Evolutionary conservation across 257 asterid species (phyloP).

Genomic region (Gardenia jasminoides): DNA sequence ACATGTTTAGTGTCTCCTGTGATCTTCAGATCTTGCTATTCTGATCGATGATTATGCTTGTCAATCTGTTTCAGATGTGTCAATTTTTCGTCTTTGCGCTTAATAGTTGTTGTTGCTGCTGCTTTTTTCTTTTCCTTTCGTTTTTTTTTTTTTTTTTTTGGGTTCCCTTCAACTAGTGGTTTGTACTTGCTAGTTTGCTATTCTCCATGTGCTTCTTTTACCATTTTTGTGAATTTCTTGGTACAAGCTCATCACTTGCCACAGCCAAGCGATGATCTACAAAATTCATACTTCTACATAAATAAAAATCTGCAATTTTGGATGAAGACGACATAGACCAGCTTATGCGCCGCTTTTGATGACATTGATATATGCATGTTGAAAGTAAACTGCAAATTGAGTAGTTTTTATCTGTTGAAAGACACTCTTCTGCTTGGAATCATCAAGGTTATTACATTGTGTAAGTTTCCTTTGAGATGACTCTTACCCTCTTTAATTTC

Average conservation of each 20-base stretch:
- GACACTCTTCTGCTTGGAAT: conserved; percentile 2
- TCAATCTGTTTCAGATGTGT: not conserved
- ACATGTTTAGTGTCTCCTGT: not conserved
- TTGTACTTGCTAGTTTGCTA: not conserved
- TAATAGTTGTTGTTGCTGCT: not conserved
- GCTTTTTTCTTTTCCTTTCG: no score
- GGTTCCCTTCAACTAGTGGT: not conserved
- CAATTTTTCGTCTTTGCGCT: not conserved
- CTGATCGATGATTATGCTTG: not conserved
- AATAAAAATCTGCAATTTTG: not conserved
- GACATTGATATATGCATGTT: conserved; percentile 30
- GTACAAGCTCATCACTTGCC: not conserved
- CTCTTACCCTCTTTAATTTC: not conserved
- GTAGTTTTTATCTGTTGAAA: conserved; percentile 12
- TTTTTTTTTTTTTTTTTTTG: no score
- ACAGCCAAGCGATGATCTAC: not conserved
- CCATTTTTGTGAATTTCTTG: not conserved
- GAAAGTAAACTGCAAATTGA: conserved; percentile 32
- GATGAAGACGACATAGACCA: not conserved
- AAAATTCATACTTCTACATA: not conserved
- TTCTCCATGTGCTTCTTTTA: not conserved
- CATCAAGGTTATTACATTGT: not conserved
- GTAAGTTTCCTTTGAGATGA: not conserved
- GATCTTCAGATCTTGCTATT: conserved; percentile 8
- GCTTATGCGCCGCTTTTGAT: conserved; percentile 37